Percentiles rank a stretch among this genome's conserved stretches.
Conservation (phyloP, 768 basidiomycete genomes). For the Termitomyces sp. region DNA sequence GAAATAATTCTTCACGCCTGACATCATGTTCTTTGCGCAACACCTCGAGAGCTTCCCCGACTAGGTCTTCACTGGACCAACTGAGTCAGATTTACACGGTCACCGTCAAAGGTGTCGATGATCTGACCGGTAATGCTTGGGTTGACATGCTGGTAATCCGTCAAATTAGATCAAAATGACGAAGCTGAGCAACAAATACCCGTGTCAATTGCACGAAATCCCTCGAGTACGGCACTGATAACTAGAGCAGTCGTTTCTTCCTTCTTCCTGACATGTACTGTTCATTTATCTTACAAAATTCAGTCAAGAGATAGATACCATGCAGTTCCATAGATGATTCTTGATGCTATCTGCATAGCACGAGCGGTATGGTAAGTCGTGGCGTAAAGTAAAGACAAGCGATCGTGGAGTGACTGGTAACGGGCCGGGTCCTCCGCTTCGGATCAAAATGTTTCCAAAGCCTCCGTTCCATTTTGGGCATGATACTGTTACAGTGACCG, state of each 20-base stretch:
- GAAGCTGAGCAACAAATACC: constrained; percentile 32
- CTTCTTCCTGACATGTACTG: constrained; percentile 55
- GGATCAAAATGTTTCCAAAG: no score
- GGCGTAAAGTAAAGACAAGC: background rate
- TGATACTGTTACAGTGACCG: no score
- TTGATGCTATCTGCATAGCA: constrained; percentile 24
- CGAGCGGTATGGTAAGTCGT: background rate
- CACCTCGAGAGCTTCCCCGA: constrained; percentile 63
- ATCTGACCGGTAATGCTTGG: constrained; percentile 63
- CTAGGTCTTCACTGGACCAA: constrained; percentile 64
- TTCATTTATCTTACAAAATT: background rate
- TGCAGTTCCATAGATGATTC: constrained; percentile 58
- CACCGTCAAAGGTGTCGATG: background rate
- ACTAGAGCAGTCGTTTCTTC: constrained; percentile 65
- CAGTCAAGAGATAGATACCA: constrained; percentile 31
- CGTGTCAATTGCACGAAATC: constrained; percentile 83
- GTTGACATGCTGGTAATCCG: constrained; percentile 49
- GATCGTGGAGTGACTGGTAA: no score
- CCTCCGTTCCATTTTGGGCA: no score
- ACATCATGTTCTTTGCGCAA: constrained; percentile 53
- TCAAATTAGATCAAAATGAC: background rate
- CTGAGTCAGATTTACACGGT: background rate
- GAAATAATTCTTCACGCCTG: constrained; percentile 62
- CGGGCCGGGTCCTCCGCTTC: no score
- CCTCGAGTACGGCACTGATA: constrained; percentile 62